Conservation (phyloP, 2,329 filamentous ascomycete species). For the Pseudohalonectria lignicola region DNA sequence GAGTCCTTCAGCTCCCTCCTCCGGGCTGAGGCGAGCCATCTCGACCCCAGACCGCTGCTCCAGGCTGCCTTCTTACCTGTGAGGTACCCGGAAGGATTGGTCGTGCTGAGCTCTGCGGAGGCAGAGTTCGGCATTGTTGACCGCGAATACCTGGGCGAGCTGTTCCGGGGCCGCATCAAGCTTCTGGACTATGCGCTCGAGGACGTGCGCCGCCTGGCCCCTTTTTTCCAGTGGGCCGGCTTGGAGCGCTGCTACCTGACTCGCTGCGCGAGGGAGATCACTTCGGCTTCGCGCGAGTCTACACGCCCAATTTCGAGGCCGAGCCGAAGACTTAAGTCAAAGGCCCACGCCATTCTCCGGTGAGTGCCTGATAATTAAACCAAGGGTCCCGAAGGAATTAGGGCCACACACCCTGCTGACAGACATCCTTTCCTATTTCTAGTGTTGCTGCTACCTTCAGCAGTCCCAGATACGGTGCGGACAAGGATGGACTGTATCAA, state of each 20-base stretch:
- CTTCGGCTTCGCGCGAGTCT: conserved; percentile 11
- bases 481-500: conserved; percentile 11
- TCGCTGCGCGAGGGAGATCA: conserved; percentile 18
- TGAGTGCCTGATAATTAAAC: conserved; percentile 8
- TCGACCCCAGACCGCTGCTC: background rate
- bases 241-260: conserved; percentile 21
- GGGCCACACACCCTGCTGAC: background rate
- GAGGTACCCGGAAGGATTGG: conserved; percentile 6
- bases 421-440: background rate
- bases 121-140: conserved; percentile 22
- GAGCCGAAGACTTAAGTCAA: conserved; percentile 15
- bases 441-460: conserved; percentile 17
- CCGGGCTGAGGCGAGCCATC: background rate
- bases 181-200: conserved; percentile 23
- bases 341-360: conserved; percentile 20
- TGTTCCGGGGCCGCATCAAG: conserved; percentile 17
- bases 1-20: conserved; percentile 21
- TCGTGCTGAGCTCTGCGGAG: conserved; percentile 4
- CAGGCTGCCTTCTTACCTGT: conserved; percentile 15
- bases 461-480: conserved; percentile 11
- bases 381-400: background rate
- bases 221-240: conserved; percentile 21
- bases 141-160: conserved; percentile 13
- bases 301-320: conserved; percentile 10
- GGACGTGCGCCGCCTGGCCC: conserved; percentile 16